Evolutionary conservation across 2,329 filamentous ascomycete species (phyloP).

Genomic region (Fusarium heterosporum): DNA sequence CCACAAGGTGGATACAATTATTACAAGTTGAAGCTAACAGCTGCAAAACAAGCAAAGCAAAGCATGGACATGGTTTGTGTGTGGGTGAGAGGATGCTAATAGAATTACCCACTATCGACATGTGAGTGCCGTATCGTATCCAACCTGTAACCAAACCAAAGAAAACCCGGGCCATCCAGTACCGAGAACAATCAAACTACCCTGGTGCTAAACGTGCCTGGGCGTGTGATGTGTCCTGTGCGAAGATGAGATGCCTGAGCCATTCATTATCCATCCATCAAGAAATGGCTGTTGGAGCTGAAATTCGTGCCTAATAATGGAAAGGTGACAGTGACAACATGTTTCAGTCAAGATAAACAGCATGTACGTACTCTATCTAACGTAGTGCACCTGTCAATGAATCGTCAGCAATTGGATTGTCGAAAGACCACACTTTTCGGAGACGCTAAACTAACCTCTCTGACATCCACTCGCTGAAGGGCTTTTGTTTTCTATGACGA

Average conservation of each 20-base stretch:
- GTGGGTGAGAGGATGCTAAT: conserved; percentile 11
- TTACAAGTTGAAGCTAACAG: not conserved
- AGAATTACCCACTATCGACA: conserved; percentile 3
- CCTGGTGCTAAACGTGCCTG: conserved; percentile 7
- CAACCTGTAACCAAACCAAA: conserved; percentile 9
- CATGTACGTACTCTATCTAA: too few species aligned
- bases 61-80: conserved; percentile 6
- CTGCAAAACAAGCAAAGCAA: not conserved
- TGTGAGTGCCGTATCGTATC: conserved; percentile 18
- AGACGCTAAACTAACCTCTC: conserved; percentile 10
- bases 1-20: conserved; percentile 25
- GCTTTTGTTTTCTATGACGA: conserved; percentile 29
- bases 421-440: conserved; percentile 7
- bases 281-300: conserved; percentile 7
- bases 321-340: not conserved
- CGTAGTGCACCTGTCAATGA: not conserved
- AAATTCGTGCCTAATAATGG: conserved; percentile 15
- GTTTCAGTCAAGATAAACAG: not conserved
- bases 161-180: not conserved
- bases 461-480: conserved; percentile 9
- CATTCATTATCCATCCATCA: conserved; percentile 10
- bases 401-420: not conserved
- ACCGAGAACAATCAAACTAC: conserved; percentile 28
- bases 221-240: conserved; percentile 30
- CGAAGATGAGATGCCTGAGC: conserved; percentile 25